These are phyloP conservation scores for Geranium brycei DNA, from an alignment of 345 rosid species.

Conservation along the genomic window DNA sequence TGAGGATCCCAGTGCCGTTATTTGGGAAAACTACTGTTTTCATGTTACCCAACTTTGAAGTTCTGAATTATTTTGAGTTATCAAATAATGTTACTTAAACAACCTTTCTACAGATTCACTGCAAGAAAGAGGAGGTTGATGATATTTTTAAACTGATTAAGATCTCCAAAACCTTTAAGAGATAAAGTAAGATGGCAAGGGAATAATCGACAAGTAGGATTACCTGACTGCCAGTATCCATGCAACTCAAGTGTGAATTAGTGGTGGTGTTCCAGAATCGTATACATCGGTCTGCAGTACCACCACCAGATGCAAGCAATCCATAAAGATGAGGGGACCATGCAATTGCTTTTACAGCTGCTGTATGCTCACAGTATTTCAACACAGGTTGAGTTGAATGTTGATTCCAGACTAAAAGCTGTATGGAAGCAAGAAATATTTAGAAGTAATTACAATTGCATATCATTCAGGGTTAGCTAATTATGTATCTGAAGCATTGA, in stretches of 20 bases:
- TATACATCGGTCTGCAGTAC: constrained; percentile 92
- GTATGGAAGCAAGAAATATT: constrained; percentile 13
- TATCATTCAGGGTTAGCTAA: background rate
- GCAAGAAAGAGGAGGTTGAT: background rate
- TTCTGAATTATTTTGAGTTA: too few relatives aligned
- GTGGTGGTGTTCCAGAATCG: constrained; percentile 98
- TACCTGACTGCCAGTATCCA: constrained; percentile 98
- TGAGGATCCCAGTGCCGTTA: too few relatives aligned
- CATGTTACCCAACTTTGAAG: too few relatives aligned
- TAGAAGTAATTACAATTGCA: background rate
- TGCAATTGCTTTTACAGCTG: constrained; percentile 98
- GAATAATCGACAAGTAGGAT: constrained; percentile 3
- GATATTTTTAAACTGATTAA: background rate
- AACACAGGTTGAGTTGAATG: constrained; percentile 83
- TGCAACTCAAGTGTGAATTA: constrained; percentile 69
- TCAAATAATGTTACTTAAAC: too few relatives aligned
- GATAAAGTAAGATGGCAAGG: background rate
- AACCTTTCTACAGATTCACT: background rate
- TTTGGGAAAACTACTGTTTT: too few relatives aligned
- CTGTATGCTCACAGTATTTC: constrained; percentile 87
- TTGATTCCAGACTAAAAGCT: constrained; percentile 99
- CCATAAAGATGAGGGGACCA: constrained; percentile 99
- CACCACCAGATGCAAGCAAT: constrained; percentile 98
- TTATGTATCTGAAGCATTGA: too few relatives aligned
- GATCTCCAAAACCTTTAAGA: too few relatives aligned